Conservation (phyloP, 2,329 filamentous ascomycete species). For the Paraphaeosphaeria sporulosa region DNA sequence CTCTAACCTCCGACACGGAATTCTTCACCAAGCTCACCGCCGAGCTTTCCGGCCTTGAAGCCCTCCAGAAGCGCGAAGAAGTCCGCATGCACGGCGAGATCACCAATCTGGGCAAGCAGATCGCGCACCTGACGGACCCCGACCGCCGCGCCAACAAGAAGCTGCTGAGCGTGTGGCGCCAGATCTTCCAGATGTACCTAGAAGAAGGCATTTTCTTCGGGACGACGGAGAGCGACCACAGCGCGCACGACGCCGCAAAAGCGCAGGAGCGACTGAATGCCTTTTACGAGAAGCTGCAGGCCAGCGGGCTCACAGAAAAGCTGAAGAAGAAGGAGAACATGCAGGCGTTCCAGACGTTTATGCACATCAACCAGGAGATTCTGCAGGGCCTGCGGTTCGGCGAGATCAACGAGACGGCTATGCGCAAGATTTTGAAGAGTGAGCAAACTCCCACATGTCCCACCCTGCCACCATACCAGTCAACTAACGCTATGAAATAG, state of each 20-base stretch:
- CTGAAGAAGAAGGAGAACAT: slow-evolving; percentile 74
- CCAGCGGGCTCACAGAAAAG: slow-evolving; percentile 62
- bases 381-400: slow-evolving; percentile 84
- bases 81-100: slow-evolving; percentile 70
- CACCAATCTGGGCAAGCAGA: slow-evolving; percentile 67
- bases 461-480: no score
- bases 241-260: slow-evolving; percentile 68
- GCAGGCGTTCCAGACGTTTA: slow-evolving; percentile 71
- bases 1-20: slow-evolving; percentile 76
- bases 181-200: slow-evolving; percentile 82
- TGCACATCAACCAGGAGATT: slow-evolving; percentile 76
- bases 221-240: slow-evolving; percentile 74
- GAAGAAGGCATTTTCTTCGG: slow-evolving; percentile 85
- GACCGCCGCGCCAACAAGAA: slow-evolving; percentile 66
- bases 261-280: slow-evolving; percentile 73
- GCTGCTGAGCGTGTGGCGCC: slow-evolving; percentile 78
- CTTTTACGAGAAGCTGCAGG: slow-evolving; percentile 74
- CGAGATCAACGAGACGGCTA: slow-evolving; percentile 80
- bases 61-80: slow-evolving; percentile 72
- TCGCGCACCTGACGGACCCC: slow-evolving; percentile 71
- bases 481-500: slow-evolving; percentile 50
- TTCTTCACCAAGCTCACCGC: slow-evolving; percentile 80
- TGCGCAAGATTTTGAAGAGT: slow-evolving; percentile 88
- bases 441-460: slow-evolving; percentile 34
- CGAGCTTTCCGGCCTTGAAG: slow-evolving; percentile 74